Percentiles rank a stretch among this genome's conserved stretches.
These are phyloP conservation scores for Salisapilia sapeloensis DNA, from an alignment of 352 stramenopile genomes.

Conservation along the genomic window DNA sequence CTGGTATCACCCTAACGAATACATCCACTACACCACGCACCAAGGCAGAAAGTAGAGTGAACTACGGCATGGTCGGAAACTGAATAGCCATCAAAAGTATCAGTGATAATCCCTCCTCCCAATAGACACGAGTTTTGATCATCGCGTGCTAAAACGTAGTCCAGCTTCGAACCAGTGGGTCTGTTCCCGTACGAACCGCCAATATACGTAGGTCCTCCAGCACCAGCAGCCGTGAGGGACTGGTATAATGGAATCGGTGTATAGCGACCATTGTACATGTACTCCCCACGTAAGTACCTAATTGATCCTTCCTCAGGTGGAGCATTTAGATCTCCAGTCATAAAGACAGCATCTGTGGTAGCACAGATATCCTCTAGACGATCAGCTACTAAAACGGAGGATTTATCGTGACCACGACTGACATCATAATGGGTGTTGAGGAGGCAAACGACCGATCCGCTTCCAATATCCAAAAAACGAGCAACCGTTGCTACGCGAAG, in stretches of 20 bases:
- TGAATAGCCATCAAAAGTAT: background rate
- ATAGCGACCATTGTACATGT: background rate
- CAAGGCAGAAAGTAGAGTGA: slow-evolving; percentile 1
- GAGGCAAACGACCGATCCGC: too few relatives aligned
- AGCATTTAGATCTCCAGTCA: slow-evolving; percentile 1
- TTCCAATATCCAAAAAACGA: too few relatives aligned
- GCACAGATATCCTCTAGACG: background rate
- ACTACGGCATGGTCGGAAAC: slow-evolving; percentile 1
- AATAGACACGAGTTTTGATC: background rate
- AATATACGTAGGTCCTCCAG: background rate
- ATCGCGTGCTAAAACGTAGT: slow-evolving; percentile 1
- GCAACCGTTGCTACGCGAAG: slow-evolving; percentile 30
- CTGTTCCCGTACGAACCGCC: background rate
- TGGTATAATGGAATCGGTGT: background rate
- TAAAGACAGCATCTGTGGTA: slow-evolving; percentile 1
- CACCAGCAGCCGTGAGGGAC: background rate
- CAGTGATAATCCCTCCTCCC: background rate
- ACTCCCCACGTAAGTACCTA: background rate
- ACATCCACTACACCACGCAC: too few relatives aligned
- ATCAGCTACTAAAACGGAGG: background rate
- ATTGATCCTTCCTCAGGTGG: background rate
- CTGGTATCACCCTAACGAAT: too few relatives aligned
- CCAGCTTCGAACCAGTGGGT: background rate
- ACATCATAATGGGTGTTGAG: slow-evolving; percentile 1
- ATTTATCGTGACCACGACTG: background rate